phyloP scores from a whole-genome alignment of 176 grass and related monocot genomes.

The Calamus simplicifolius region DNA sequence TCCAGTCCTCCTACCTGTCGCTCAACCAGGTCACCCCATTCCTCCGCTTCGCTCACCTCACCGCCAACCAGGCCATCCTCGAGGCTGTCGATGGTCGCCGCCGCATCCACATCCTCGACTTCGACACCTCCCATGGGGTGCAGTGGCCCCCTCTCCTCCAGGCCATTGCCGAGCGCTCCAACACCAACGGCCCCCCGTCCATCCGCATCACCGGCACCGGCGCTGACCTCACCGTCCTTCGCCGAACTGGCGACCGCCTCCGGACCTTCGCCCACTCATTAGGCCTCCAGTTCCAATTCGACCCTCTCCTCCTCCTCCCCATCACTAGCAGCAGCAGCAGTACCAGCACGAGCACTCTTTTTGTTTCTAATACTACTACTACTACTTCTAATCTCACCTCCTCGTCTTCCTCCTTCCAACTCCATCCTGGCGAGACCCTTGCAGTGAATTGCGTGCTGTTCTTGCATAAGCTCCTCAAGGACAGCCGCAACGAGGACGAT shows the following conservation, averaged over 20 bases:
- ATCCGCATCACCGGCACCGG: conserved; percentile 88
- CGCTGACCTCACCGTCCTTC: conserved; percentile 51
- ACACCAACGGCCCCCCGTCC: conserved; percentile 35
- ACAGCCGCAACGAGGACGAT: conserved; percentile 23
- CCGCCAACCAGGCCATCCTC: conserved; percentile 95
- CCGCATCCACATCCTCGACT: conserved; percentile 83
- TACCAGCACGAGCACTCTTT: background rate
- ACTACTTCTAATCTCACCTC: conserved; percentile 22
- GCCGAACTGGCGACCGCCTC: conserved; percentile 66
- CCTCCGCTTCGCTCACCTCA: conserved; percentile 89
- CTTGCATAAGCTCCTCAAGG: conserved; percentile 50
- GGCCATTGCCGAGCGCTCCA: conserved; percentile 60
- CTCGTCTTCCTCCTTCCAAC: conserved; percentile 22
- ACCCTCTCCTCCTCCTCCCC: conserved; percentile 58
- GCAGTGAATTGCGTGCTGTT: conserved; percentile 83
- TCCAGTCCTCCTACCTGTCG: conserved; percentile 51
- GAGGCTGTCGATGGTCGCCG: conserved; percentile 54
- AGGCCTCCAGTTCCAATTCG: conserved; percentile 68
- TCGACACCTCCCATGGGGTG: conserved; percentile 80
- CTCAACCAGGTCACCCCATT: conserved; percentile 99
- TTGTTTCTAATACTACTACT: too few relatives aligned
- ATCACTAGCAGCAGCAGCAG: conserved; percentile 1
- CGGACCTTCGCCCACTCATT: conserved; percentile 83
- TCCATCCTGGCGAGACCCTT: conserved; percentile 53
- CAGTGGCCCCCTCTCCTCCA: conserved; percentile 95